phyloP scores from a whole-genome alignment of 2,329 filamentous ascomycete species.

The Colletotrichum musicola region DNA sequence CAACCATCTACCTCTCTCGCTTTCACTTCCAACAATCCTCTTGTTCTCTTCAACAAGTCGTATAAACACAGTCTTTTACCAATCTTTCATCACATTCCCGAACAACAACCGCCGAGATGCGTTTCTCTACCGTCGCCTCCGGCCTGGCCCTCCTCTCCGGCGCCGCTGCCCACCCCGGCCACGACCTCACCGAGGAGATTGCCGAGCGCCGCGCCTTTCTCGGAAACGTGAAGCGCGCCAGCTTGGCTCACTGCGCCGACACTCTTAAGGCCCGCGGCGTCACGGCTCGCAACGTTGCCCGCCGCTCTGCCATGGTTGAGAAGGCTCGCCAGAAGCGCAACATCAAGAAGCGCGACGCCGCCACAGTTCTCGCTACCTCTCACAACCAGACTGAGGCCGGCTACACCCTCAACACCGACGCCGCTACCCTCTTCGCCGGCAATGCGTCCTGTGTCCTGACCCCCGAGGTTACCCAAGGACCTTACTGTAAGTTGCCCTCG shows the following conservation, averaged over 20 bases:
- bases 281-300: slow-evolving; percentile 57
- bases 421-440: slow-evolving; percentile 49
- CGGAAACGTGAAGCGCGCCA: slow-evolving; percentile 52
- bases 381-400: slow-evolving; percentile 50
- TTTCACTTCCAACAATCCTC: slow-evolving; percentile 4
- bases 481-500: slow-evolving; percentile 53
- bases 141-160: slow-evolving; percentile 35
- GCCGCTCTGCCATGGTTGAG: slow-evolving; percentile 56
- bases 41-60: slow-evolving; percentile 19
- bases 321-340: slow-evolving; percentile 56
- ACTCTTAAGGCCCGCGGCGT: slow-evolving; percentile 61
- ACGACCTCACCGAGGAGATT: slow-evolving; percentile 61
- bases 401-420: slow-evolving; percentile 47
- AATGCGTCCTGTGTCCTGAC: slow-evolving; percentile 59
- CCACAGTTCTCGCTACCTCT: slow-evolving; percentile 47
- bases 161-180: slow-evolving; percentile 60
- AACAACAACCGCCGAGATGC: slow-evolving; percentile 13
- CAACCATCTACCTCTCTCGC: slow-evolving; percentile 5
- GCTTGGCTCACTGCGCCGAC: slow-evolving; percentile 60
- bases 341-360: slow-evolving; percentile 47
- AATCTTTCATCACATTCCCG: neutral
- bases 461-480: slow-evolving; percentile 61
- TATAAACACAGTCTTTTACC: slow-evolving; percentile 15
- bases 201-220: slow-evolving; percentile 62
- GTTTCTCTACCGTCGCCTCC: slow-evolving; percentile 35